Percentiles rank a stretch among this genome's conserved stretches.
Evolutionary conservation across 164 flowering plant genomes (phyloP).

Genomic region (Sextonia rubra): DNA sequence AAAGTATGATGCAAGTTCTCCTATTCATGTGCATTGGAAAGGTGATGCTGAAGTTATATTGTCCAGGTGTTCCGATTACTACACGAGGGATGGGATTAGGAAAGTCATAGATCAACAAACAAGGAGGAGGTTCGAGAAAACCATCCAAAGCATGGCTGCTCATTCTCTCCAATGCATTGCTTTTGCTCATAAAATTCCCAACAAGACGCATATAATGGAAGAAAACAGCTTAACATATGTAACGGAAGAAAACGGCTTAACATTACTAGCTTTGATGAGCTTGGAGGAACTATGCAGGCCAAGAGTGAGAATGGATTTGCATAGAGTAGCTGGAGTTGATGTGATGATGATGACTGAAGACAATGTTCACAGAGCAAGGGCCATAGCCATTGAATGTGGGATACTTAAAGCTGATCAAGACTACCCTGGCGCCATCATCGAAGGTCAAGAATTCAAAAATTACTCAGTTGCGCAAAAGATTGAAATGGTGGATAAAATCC

Average conservation of each 20-base stretch:
- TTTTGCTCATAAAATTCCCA: conserved; percentile 14
- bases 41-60: conserved; percentile 79
- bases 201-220: conserved; percentile 7
- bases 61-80: conserved; percentile 50
- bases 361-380: conserved; percentile 54
- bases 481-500: conserved; percentile 40
- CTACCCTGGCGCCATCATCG: conserved; percentile 32
- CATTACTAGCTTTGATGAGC: conserved; percentile 46
- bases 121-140: conserved; percentile 6
- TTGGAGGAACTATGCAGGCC: conserved; percentile 56
- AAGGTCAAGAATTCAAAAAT: conserved; percentile 48
- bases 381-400: conserved; percentile 59
- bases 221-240: not conserved
- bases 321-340: conserved; percentile 44
- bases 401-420: conserved; percentile 29
- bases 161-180: conserved; percentile 31
- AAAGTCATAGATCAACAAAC: conserved; percentile 14
- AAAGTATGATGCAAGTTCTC: conserved; percentile 22
- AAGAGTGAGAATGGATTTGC: conserved; percentile 44
- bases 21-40: conserved; percentile 62
- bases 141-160: conserved; percentile 29
- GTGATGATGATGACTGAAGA: conserved; percentile 66
- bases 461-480: conserved; percentile 38
- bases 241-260: conserved; percentile 25
- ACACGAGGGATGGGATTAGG: conserved; percentile 3